phyloP scores from a whole-genome alignment of 2,329 filamentous ascomycete species.

The Meredithiella fracta region DNA sequence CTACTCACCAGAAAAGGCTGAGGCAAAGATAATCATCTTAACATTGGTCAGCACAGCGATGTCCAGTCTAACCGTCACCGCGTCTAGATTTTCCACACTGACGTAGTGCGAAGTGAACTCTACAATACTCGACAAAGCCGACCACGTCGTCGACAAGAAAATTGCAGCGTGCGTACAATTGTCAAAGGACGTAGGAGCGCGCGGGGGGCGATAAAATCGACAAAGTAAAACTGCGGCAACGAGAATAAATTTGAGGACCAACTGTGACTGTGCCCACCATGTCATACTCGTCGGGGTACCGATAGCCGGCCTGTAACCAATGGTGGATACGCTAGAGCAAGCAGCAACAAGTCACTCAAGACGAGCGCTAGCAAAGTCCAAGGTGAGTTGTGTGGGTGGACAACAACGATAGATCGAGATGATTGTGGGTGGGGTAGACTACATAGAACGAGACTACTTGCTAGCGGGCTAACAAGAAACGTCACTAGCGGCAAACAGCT shows the following conservation, averaged over 20 bases:
- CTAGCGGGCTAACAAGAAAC: too few relatives aligned
- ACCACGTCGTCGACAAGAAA: constrained; percentile 15
- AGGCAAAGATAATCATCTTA: constrained; percentile 14
- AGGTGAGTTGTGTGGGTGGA: background rate
- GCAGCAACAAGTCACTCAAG: background rate
- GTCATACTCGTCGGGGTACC: constrained; percentile 8
- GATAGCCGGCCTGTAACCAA: background rate
- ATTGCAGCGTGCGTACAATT: constrained; percentile 15
- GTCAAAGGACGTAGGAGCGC: constrained; percentile 15
- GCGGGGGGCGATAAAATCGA: constrained; percentile 16
- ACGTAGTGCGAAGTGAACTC: constrained; percentile 12
- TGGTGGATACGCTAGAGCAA: background rate
- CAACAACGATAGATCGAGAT: background rate
- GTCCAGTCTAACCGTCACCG: constrained; percentile 10
- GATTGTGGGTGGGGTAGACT: background rate
- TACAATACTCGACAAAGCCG: constrained; percentile 13
- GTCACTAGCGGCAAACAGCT: too few relatives aligned
- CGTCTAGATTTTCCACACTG: constrained; percentile 5
- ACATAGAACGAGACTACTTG: too few relatives aligned
- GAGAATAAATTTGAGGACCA: constrained; percentile 15
- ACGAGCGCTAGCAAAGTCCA: background rate
- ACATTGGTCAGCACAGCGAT: constrained; percentile 14
- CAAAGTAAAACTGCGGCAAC: constrained; percentile 15
- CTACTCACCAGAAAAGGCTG: constrained; percentile 15
- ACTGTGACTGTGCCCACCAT: constrained; percentile 13